Percentiles rank a stretch among this genome's conserved stretches.
phyloP scores from a whole-genome alignment of 1,139 yeast species.

The Saccharomyces hybrid region DNA sequence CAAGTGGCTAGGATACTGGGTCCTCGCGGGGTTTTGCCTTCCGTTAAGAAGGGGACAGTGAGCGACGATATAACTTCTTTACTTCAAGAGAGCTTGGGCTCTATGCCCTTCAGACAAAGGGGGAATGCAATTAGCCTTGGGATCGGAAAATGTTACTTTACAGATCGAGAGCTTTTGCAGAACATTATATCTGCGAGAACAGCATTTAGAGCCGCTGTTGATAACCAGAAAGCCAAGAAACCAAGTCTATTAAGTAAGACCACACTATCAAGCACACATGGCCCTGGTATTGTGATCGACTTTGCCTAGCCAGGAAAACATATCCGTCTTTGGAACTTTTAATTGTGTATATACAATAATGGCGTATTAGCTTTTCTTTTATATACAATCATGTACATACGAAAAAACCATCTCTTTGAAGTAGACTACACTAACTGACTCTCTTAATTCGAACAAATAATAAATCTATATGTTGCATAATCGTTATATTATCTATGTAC shows the following conservation, averaged over 20 bases:
- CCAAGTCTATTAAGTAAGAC: constrained; percentile 70
- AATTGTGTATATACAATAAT: constrained; percentile 1
- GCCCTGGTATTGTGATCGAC: constrained; percentile 75
- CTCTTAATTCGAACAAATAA: background rate
- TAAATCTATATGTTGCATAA: constrained; percentile 1
- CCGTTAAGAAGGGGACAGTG: constrained; percentile 80
- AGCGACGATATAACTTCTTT: constrained; percentile 53
- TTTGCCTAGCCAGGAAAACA: constrained; percentile 29
- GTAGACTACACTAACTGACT: background rate
- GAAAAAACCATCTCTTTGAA: background rate
- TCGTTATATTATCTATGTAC: constrained; percentile 5
- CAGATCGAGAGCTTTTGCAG: constrained; percentile 65
- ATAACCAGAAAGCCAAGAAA: constrained; percentile 51
- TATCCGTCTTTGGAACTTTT: background rate
- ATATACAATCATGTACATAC: constrained; percentile 2
- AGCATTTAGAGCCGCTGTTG: constrained; percentile 54
- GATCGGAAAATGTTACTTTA: constrained; percentile 71
- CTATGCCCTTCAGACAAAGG: constrained; percentile 66
- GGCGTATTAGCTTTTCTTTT: background rate
- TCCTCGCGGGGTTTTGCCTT: constrained; percentile 86
- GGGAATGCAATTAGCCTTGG: constrained; percentile 52
- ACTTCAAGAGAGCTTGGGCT: constrained; percentile 53
- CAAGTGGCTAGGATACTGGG: constrained; percentile 74
- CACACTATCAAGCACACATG: constrained; percentile 60
- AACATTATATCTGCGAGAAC: constrained; percentile 66